Conservation (phyloP, 202 grass and related monocot genomes). For the Saccharum hybrid region DNA sequence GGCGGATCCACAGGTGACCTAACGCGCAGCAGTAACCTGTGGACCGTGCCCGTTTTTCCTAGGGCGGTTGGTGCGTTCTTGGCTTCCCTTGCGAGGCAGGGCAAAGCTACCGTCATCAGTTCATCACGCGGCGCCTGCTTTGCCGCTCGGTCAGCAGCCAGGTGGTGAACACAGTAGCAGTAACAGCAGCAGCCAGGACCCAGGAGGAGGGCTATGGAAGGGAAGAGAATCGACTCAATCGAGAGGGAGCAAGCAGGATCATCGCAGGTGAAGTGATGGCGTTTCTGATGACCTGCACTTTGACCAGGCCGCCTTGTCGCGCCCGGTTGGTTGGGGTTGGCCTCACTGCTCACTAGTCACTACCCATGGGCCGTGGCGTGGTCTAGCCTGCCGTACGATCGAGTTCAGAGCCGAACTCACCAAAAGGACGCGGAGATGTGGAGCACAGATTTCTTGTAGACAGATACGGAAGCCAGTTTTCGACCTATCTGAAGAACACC, state of each 20-base stretch:
- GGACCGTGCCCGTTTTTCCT: not conserved
- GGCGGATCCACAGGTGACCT: not conserved
- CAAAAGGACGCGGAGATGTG: not conserved
- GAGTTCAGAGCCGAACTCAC: not conserved
- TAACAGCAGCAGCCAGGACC: too few relatives aligned
- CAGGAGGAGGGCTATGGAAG: too few relatives aligned
- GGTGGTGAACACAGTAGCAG: too few relatives aligned
- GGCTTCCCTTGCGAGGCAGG: not conserved
- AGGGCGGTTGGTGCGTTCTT: not conserved
- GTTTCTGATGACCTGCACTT: slow-evolving; percentile 55
- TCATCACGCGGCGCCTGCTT: too few relatives aligned
- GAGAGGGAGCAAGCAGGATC: too few relatives aligned
- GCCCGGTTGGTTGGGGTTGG: slow-evolving; percentile 31
- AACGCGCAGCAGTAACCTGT: not conserved
- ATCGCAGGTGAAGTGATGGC: too few relatives aligned
- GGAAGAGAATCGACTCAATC: too few relatives aligned
- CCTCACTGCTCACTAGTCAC: slow-evolving; percentile 8
- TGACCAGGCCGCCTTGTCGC: slow-evolving; percentile 33
- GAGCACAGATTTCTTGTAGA: not conserved
- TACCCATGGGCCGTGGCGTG: not conserved
- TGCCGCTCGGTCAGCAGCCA: too few relatives aligned
- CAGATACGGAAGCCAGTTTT: not conserved
- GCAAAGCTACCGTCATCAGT: too few relatives aligned
- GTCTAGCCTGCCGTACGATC: not conserved
- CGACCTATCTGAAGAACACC: not conserved